These are phyloP conservation scores for Byssochlamys sp. DNA, from an alignment of 2,329 filamentous ascomycete genomes.

Conservation along the genomic window DNA sequence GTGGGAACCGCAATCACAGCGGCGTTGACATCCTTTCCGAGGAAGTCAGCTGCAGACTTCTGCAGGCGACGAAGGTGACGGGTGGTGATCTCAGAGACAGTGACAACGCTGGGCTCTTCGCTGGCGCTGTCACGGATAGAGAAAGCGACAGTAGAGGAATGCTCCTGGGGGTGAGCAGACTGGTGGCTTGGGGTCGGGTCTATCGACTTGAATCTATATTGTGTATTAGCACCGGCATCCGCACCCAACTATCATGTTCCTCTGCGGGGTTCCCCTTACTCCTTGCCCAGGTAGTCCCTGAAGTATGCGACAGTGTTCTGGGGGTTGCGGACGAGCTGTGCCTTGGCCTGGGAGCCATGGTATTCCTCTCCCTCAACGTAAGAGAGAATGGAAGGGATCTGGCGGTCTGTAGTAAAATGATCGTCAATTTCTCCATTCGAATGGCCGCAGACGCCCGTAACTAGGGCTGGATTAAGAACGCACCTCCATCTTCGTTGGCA, in stretches of 20 bases:
- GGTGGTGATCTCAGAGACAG: slow-evolving; percentile 71
- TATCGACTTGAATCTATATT: slow-evolving; percentile 71
- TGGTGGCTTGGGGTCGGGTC: slow-evolving; percentile 91
- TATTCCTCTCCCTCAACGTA: slow-evolving; percentile 96
- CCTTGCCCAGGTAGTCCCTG: slow-evolving; percentile 87
- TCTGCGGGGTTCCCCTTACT: slow-evolving; percentile 46
- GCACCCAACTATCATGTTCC: background rate
- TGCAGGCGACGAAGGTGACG: slow-evolving; percentile 75
- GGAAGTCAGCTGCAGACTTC: slow-evolving; percentile 76
- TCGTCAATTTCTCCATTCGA: background rate
- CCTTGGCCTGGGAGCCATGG: slow-evolving; percentile 89
- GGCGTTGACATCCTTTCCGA: slow-evolving; percentile 88
- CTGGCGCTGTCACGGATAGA: slow-evolving; percentile 65
- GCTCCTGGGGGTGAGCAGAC: slow-evolving; percentile 77
- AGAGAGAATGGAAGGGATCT: slow-evolving; percentile 88
- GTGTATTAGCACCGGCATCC: slow-evolving; percentile 7
- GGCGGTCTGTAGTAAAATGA: slow-evolving; percentile 58
- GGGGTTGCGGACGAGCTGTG: slow-evolving; percentile 82
- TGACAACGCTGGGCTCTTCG: slow-evolving; percentile 58
- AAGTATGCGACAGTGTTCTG: slow-evolving; percentile 92
- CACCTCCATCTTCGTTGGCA: slow-evolving; percentile 95
- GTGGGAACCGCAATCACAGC: slow-evolving; percentile 90
- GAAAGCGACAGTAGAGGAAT: slow-evolving; percentile 65
- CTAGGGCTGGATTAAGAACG: slow-evolving; percentile 23
- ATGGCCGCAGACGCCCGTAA: background rate